phyloP scores from a whole-genome alignment of 2,329 filamentous ascomycete species.

The Capronia americana region DNA sequence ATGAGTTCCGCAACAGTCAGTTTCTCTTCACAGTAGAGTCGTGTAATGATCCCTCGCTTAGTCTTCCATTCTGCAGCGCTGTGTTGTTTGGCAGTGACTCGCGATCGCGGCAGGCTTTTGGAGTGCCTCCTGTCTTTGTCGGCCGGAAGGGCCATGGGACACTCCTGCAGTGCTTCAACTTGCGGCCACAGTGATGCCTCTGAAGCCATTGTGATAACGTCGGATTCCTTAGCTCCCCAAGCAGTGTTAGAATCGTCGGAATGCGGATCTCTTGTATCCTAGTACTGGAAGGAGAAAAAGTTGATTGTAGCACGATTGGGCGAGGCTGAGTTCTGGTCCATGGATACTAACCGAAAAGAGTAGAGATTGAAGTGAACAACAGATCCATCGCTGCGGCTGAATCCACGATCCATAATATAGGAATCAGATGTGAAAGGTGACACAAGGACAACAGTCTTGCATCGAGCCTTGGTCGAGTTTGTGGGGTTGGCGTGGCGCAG shows the following conservation, averaged over 20 bases:
- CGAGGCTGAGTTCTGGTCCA: background rate
- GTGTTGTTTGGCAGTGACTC: conserved; percentile 16
- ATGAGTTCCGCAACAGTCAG: conserved; percentile 8
- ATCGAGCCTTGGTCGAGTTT: background rate
- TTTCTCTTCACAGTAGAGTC: conserved; percentile 9
- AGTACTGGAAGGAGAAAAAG: background rate
- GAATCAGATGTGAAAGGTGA: background rate
- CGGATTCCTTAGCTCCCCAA: background rate
- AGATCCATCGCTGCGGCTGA: background rate
- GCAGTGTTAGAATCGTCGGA: background rate
- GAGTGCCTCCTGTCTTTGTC: background rate
- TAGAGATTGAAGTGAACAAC: background rate
- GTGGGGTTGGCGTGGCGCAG: background rate
- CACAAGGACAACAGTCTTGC: conserved; percentile 1
- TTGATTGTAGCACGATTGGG: background rate
- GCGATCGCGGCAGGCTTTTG: background rate
- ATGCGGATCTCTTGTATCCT: background rate
- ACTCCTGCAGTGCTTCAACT: background rate
- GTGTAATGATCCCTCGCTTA: conserved; percentile 14
- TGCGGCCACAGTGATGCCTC: background rate
- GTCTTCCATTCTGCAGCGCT: conserved; percentile 18
- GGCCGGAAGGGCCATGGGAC: background rate
- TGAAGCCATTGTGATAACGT: background rate
- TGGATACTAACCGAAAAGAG: background rate
- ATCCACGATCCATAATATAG: background rate